phyloP scores from a whole-genome alignment of 2,329 filamentous ascomycete species.

The Myrmaecium sp. region DNA sequence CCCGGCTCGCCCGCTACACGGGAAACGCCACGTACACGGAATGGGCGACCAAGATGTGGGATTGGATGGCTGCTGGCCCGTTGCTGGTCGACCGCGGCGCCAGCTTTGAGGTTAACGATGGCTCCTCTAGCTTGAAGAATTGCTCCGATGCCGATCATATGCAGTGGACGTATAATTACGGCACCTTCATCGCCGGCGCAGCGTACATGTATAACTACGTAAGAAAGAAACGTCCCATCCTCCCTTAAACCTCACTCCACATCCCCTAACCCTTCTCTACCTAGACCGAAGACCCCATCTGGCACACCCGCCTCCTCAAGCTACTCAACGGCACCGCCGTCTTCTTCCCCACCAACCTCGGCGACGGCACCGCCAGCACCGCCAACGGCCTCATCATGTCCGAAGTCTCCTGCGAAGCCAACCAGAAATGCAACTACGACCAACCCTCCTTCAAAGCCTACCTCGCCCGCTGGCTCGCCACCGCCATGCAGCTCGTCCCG shows the following conservation, averaged over 20 bases:
- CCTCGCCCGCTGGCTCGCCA: constrained; percentile 32
- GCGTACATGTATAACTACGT: constrained; percentile 23
- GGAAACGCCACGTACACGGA: constrained; percentile 40
- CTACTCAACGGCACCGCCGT: constrained; percentile 18
- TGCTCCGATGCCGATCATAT: constrained; percentile 14
- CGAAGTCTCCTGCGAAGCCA: constrained; percentile 25
- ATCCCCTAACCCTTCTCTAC: no score
- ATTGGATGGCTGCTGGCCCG: constrained; percentile 16
- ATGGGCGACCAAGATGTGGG: constrained; percentile 34
- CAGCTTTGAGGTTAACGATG: constrained; percentile 13
- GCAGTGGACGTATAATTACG: constrained; percentile 22
- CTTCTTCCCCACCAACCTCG: constrained; percentile 22
- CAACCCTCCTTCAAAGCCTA: constrained; percentile 30
- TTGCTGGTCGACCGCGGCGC: no score
- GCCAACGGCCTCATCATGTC: constrained; percentile 24
- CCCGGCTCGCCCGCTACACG: constrained; percentile 20
- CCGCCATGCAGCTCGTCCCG: constrained; percentile 40
- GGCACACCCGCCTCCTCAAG: constrained; percentile 13
- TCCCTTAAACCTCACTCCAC: no score
- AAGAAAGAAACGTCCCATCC: no score
- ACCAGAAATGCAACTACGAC: constrained; percentile 25
- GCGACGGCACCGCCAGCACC: constrained; percentile 36
- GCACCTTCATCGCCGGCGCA: constrained; percentile 17
- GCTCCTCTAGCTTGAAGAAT: constrained; percentile 6
- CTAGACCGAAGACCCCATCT: constrained; percentile 20